A percentile compares a stretch with the other conserved stretches of the same genome.
Evolutionary conservation across 352 stramenopile genomes (phyloP).

Genomic region (Phytophthora pini): DNA sequence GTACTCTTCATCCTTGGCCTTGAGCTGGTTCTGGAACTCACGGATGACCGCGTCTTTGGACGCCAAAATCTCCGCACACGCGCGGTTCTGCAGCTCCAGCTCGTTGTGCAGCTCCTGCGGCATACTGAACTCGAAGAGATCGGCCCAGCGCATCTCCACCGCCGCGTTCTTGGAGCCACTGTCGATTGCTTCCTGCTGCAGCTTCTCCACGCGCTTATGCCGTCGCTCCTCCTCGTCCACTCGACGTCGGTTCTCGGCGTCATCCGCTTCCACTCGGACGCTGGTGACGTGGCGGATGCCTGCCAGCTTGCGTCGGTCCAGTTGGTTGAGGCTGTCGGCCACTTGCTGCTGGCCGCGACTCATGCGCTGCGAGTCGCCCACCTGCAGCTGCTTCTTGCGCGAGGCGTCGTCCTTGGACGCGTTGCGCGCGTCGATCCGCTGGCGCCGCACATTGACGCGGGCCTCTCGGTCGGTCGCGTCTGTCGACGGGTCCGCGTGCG

Average conservation of each 20-base stretch:
- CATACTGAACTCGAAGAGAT: conserved; percentile 94
- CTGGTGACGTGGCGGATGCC: conserved; percentile 92
- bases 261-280: conserved; percentile 91
- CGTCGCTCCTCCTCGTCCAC: conserved; percentile 92
- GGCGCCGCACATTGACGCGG: conserved; percentile 65
- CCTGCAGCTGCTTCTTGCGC: conserved; percentile 73
- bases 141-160: conserved; percentile 93
- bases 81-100: conserved; percentile 86
- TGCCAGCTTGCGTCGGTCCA: conserved; percentile 73
- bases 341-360: conserved; percentile 80
- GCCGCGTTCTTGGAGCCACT: conserved; percentile 92
- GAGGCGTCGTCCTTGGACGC: conserved; percentile 82
- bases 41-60: conserved; percentile 91
- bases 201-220: conserved; percentile 79
- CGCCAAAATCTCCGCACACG: conserved; percentile 91
- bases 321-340: conserved; percentile 76
- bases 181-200: conserved; percentile 93
- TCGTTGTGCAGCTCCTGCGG: conserved; percentile 92
- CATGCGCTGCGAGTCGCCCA: conserved; percentile 70
- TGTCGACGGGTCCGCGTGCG: conserved; percentile 33
- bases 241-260: conserved; percentile 88
- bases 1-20: conserved; percentile 96
- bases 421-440: conserved; percentile 82
- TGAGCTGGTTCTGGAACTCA: conserved; percentile 92
- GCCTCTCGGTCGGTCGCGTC: conserved; percentile 62